Conservation (phyloP, 306 rosid genomes). For the Trichosanthes cucumerina region DNA sequence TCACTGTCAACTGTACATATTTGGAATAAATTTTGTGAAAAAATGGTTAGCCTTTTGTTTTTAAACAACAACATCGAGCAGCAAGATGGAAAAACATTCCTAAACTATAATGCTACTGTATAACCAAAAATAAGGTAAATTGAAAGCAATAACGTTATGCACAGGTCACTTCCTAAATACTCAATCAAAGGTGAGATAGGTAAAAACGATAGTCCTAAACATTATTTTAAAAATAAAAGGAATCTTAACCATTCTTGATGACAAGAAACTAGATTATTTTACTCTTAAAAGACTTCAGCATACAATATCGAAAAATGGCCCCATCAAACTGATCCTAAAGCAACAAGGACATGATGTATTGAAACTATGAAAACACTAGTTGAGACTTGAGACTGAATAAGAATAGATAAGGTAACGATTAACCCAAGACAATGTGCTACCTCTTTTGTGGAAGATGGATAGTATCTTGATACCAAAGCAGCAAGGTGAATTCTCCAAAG, state of each 20-base stretch:
- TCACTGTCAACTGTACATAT: slow-evolving; percentile 54
- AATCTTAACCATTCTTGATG: background rate
- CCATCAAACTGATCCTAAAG: background rate
- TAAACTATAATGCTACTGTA: background rate
- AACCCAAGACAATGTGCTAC: slow-evolving; percentile 18
- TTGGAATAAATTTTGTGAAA: background rate
- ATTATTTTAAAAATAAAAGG: background rate
- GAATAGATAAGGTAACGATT: background rate
- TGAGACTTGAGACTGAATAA: background rate
- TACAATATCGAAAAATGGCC: background rate
- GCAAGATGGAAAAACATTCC: background rate
- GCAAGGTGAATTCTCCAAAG: slow-evolving; percentile 51
- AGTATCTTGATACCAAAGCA: slow-evolving; percentile 42
- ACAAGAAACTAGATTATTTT: background rate
- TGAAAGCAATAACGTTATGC: background rate
- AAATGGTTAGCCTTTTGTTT: background rate
- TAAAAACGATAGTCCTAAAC: background rate
- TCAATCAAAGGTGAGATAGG: background rate
- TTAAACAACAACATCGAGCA: slow-evolving; percentile 1
- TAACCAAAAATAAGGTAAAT: background rate
- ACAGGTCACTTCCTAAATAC: background rate
- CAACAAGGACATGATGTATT: background rate
- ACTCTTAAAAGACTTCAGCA: background rate
- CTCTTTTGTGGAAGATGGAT: slow-evolving; percentile 62
- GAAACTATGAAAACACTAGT: background rate